Evolutionary conservation across 768 basidiomycete species (phyloP).

Genomic region (Termitomyces sp.): DNA sequence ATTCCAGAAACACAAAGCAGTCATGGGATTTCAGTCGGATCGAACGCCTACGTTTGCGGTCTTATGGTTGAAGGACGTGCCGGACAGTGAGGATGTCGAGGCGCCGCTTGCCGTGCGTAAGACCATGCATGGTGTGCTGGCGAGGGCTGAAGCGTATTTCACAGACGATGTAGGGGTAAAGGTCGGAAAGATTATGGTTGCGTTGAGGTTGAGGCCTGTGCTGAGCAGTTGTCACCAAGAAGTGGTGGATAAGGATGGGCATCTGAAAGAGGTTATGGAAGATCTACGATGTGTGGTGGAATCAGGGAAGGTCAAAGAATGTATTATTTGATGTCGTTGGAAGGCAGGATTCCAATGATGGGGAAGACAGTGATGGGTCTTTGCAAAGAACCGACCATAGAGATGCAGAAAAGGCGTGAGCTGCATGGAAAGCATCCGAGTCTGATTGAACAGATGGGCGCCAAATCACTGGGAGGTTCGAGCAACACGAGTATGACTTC

Average conservation of each 20-base stretch:
- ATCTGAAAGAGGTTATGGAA: constrained; percentile 35
- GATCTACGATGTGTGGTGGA: constrained; percentile 36
- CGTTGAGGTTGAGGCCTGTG: constrained; percentile 33
- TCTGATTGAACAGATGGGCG: constrained; percentile 39
- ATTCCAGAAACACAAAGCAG: constrained; percentile 22
- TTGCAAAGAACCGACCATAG: neutral
- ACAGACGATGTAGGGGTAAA: constrained; percentile 17
- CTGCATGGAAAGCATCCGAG: constrained; percentile 52
- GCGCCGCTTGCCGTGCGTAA: constrained; percentile 22
- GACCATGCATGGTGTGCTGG: constrained; percentile 17
- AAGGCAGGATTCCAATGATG: constrained; percentile 11
- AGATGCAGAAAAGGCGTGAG: constrained; percentile 32
- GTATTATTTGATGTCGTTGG: constrained; percentile 2
- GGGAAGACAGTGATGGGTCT: constrained; percentile 15
- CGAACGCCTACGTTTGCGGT: constrained; percentile 28
- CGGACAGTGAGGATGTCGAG: constrained; percentile 26
- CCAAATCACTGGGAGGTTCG: constrained; percentile 32
- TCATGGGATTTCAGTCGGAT: constrained; percentile 23
- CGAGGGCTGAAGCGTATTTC: constrained; percentile 22
- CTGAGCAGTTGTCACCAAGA: constrained; percentile 36
- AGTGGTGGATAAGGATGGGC: constrained; percentile 26
- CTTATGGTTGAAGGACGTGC: constrained; percentile 38
- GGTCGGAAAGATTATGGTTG: constrained; percentile 27
- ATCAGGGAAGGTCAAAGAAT: constrained; percentile 21
- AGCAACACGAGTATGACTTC: constrained; percentile 26